Evolutionary conservation across 768 basidiomycete species (phyloP), one percentile per base, ranked within the genome.

Genomic region (Gloeostereum incarnatum): DNA sequence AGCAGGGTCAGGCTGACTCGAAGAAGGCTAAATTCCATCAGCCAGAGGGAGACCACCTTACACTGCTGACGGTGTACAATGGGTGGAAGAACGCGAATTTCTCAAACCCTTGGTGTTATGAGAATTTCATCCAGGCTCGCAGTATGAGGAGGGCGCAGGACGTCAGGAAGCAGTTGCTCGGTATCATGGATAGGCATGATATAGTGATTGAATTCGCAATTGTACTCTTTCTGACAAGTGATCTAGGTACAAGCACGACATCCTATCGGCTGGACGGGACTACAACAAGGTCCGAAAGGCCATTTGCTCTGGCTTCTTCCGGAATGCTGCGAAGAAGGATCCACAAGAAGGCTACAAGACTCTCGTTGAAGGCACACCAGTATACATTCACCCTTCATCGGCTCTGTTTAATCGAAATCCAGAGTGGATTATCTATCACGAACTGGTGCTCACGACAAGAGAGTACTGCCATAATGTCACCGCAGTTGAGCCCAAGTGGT

Each of bases 11-110:
- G 61, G 96, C 96, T 0, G 96, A 99, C 60, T 92, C 94, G 24
- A 98, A 99, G 68, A 99, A 98, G 59, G 96, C 96, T 22, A 99
- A 99, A 59, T 99, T 99, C 63, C 94, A 98, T 61, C 90, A 98
- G 56, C 90, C 96, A 1, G 96, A 98, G 64, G 96, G 96, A 6
- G 96, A 98, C 52, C 89, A 98, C 55, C 63, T 94, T 23, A 94
- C 90, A 8, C 60, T 93, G 25, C 62, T 92, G 45, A 86, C 94
- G 5, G 96, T 99, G 2, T 99, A 98, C 62, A 99, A 98, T 49
- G 96, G 90, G 11, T 99, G 96, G 96, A 96, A 97, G 55, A 81
- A 71, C 4, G 88, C 84, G 42, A 96, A 87, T 56, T 98, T 96
- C 55, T 91, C 90, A 23, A 94, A 96, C 57, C 92, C 94, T 4